These are phyloP conservation scores for Thalassiosira livingstoniorum DNA, from an alignment of 352 stramenopile species.

Conservation along the genomic window DNA sequence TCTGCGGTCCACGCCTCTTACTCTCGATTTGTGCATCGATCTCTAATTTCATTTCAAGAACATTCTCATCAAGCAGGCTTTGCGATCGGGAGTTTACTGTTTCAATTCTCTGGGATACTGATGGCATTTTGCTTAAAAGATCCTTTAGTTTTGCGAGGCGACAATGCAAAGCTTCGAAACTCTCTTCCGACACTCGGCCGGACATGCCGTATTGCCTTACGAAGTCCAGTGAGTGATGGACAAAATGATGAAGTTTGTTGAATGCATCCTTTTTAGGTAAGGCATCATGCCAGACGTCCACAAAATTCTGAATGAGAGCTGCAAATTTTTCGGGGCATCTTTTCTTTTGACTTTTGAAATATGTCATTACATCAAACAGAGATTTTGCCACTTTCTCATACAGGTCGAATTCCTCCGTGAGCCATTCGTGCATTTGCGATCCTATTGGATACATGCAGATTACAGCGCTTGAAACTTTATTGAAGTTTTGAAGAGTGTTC, in stretches of 20 bases:
- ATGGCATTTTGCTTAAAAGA: no score
- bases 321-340: background rate
- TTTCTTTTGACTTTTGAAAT: constrained; percentile 6
- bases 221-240: background rate
- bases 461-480: background rate
- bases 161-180: background rate
- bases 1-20: no score
- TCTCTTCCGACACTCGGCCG: background rate
- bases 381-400: background rate
- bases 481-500: constrained; percentile 3
- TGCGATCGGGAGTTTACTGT: no score
- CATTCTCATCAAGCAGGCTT: no score
- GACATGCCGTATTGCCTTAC: background rate
- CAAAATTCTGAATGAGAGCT: background rate
- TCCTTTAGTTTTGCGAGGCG: no score
- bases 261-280: background rate
- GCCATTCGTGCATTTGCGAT: background rate
- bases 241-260: background rate
- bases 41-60: no score
- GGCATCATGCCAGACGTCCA: background rate
- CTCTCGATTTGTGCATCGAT: no score
- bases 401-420: background rate
- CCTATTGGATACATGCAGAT: background rate
- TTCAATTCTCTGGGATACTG: no score
- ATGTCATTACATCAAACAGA: background rate